Evolutionary conservation across 345 rosid species (phyloP), one percentile per base, ranked within the genome.

Genomic region (Noccaea bulbosa): DNA sequence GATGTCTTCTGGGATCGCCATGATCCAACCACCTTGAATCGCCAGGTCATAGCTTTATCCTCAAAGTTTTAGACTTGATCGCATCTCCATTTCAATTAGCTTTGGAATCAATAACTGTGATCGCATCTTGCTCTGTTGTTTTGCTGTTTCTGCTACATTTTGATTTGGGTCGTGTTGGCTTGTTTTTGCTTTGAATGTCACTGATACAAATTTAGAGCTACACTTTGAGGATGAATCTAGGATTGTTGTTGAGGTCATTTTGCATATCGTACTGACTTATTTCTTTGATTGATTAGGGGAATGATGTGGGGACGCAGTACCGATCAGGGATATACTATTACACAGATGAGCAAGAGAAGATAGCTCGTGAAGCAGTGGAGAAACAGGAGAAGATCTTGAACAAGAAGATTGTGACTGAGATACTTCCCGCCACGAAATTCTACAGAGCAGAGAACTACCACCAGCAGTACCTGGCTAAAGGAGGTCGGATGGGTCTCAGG

Each of bases 311-410:
- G 30, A 30, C 92, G 4, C 97, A 89, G 67, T 93, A 87, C 61
- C 77, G 96, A 55, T 94, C 97, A 6, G 99, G 99, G 24, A 89
- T 91, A 63, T 94, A 88, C 81, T 79, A 77, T 69, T 88, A 88
- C 88, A 84, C 74, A 11, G 86, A 79, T 16, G 58, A 47, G 4
- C 93, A 88, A 77, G 91, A 77, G 53, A 53, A 62, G 30, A 15
- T 84, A 7, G 93, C 93, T 24, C 71, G 71, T 67, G 87, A 84
- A 64, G 78, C 93, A 0, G 8, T 79, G 83, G 90, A 82, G 77
- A 85, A 82, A 81, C 96, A 88, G 67, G 5, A 37, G 83, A 88
- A 87, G 77, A 1, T 67, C 8, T 75, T 69, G 71, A 85, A 79
- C 48, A 75, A 45, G 74, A 78, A 72, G 83, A 82, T 88, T 37